Percentiles rank a stretch among this genome's conserved stretches.
Conservation (phyloP, 345 rosid species). For the Linum trigynum region DNA sequence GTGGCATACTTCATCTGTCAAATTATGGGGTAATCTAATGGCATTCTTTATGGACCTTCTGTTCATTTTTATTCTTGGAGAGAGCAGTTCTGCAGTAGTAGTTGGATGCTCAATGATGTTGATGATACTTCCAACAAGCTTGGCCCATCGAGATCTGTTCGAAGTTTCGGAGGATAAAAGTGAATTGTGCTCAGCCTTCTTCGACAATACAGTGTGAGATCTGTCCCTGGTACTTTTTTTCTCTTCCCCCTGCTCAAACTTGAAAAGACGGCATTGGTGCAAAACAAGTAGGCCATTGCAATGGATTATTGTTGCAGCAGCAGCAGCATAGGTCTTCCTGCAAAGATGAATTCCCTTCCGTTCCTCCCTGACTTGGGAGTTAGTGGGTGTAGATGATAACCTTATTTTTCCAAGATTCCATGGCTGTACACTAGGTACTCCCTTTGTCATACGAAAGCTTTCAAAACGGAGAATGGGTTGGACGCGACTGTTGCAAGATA, state of each 20-base stretch:
- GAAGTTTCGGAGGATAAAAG: background rate
- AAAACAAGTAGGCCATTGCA: background rate
- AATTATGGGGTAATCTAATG: slow-evolving; percentile 17
- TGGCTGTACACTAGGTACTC: background rate
- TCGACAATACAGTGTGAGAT: background rate
- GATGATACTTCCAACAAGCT: background rate
- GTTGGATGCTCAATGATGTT: background rate
- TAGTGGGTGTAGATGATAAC: background rate
- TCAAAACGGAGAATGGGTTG: background rate
- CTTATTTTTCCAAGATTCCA: background rate
- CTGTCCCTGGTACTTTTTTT: background rate
- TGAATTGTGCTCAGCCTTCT: background rate
- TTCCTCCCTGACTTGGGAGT: background rate
- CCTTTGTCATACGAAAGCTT: background rate
- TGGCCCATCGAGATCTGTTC: background rate
- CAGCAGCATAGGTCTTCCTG: background rate
- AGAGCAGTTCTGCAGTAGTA: background rate
- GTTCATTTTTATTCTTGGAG: background rate
- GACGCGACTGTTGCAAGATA: no score
- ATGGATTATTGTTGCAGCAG: background rate
- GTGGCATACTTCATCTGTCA: slow-evolving; percentile 79
- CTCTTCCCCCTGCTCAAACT: background rate
- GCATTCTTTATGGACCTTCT: background rate
- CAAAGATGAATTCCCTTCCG: background rate
- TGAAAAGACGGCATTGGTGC: background rate